Evolutionary conservation across 768 basidiomycete genomes (phyloP).

Genomic region (Suillus tomentosus): DNA sequence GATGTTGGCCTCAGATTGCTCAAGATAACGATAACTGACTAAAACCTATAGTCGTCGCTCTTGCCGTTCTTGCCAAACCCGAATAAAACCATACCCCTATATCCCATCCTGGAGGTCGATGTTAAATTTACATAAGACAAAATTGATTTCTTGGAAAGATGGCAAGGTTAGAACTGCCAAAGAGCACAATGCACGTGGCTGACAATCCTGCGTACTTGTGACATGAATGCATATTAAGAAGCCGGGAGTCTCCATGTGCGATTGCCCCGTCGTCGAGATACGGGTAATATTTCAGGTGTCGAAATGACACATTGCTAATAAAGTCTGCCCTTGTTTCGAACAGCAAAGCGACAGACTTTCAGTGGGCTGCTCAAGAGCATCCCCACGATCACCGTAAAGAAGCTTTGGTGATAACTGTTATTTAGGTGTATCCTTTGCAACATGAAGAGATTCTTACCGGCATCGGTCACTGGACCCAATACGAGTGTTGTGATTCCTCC

Average conservation of each 20-base stretch:
- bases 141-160: too few relatives aligned
- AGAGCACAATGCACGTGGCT: neutral
- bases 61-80: neutral
- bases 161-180: neutral
- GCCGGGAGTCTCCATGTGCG: neutral
- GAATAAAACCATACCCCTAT: neutral
- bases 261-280: neutral
- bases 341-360: neutral
- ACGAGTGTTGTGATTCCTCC: slow-evolving; percentile 10
- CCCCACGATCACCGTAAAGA: neutral
- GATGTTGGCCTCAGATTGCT: neutral
- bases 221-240: neutral
- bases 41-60: neutral
- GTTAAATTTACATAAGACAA: too few relatives aligned
- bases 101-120: neutral
- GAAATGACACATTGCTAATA: neutral
- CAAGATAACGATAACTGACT: neutral
- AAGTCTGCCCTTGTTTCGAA: neutral
- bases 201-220: neutral
- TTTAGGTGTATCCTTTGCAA: neutral
- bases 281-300: neutral
- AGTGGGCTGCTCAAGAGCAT: neutral
- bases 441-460: neutral
- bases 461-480: slow-evolving; percentile 2
- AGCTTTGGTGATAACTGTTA: neutral